Conservation (phyloP, 352 stramenopile genomes). For the Albugo candida region DNA sequence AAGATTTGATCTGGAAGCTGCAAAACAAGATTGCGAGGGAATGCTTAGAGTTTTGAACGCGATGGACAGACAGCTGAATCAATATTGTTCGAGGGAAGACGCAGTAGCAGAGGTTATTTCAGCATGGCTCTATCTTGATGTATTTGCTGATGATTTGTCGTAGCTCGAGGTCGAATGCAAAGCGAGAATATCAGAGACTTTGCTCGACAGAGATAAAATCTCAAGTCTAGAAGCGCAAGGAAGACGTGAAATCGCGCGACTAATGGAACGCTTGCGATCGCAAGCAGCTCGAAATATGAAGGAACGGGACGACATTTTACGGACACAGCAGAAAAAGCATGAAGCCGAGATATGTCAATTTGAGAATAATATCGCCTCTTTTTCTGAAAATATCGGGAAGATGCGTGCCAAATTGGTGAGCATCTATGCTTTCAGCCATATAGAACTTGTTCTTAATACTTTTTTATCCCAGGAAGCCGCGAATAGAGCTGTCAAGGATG, state of each 20-base stretch:
- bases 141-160: background rate
- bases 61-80: constrained; percentile 69
- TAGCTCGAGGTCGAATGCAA: constrained; percentile 60
- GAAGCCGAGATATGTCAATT: constrained; percentile 32
- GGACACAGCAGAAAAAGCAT: constrained; percentile 12
- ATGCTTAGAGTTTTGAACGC: constrained; percentile 65
- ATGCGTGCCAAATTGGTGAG: background rate
- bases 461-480: constrained; percentile 15
- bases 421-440: background rate
- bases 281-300: constrained; percentile 32
- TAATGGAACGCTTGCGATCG: constrained; percentile 31
- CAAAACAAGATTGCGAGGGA: constrained; percentile 55
- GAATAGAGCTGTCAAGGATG: constrained; percentile 25
- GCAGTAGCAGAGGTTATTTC: constrained; percentile 34
- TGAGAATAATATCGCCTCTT: constrained; percentile 22
- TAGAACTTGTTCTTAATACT: background rate
- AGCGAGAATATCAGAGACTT: constrained; percentile 34
- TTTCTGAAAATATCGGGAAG: constrained; percentile 27
- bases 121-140: background rate
- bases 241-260: constrained; percentile 39
- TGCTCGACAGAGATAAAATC: constrained; percentile 61
- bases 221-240: constrained; percentile 37
- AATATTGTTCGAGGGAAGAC: constrained; percentile 55
- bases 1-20: constrained; percentile 29
- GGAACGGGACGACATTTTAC: constrained; percentile 18